Conservation (phyloP, 352 stramenopile genomes). For the Thalassiosira livingstoniorum region DNA sequence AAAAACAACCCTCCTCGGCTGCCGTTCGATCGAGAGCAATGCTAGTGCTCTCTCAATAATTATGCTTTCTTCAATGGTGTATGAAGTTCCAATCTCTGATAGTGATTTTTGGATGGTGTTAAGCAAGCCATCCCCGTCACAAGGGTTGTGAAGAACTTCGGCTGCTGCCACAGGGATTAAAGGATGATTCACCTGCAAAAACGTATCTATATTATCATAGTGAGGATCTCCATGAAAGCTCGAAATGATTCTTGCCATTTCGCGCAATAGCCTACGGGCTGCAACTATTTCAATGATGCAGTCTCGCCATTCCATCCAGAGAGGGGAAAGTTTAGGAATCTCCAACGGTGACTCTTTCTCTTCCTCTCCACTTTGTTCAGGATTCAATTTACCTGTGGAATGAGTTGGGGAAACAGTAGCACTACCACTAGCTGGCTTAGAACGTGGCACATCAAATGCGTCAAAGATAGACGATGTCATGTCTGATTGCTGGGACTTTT, state of each 20-base stretch:
- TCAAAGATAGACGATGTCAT: too few relatives aligned
- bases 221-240: constrained; percentile 68
- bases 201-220: constrained; percentile 38
- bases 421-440: too few relatives aligned
- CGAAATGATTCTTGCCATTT: constrained; percentile 69
- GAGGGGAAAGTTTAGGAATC: constrained; percentile 43
- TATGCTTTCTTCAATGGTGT: constrained; percentile 50
- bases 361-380: constrained; percentile 15
- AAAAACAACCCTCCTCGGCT: constrained; percentile 63
- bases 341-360: constrained; percentile 44
- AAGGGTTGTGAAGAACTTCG: constrained; percentile 76
- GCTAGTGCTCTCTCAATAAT: constrained; percentile 68
- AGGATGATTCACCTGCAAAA: constrained; percentile 45
- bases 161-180: constrained; percentile 63
- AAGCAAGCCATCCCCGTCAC: constrained; percentile 71
- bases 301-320: constrained; percentile 78
- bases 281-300: constrained; percentile 51
- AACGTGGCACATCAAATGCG: too few relatives aligned
- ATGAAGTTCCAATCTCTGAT: constrained; percentile 55
- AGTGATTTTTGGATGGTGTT: constrained; percentile 54
- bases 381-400: neutral
- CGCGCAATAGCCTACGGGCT: constrained; percentile 72
- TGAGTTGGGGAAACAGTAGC: too few relatives aligned
- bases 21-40: constrained; percentile 50
- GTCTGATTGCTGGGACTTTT: neutral